Base-by-base conservation (phyloP, 129 eudicot species). In the Lactuca sativa region DNA sequence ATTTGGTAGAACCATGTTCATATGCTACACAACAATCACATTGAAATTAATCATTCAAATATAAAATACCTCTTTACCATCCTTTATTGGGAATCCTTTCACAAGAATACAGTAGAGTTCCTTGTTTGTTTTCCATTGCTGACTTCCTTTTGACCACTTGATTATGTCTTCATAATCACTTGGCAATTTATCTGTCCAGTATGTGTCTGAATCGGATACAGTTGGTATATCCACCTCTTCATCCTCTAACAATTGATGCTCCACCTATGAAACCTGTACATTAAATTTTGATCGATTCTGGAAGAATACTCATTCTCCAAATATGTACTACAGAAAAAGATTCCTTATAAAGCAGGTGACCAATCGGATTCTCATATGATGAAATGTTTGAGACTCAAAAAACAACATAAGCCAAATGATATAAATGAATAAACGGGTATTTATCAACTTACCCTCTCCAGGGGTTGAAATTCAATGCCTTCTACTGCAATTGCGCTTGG, bases 401-500 rank as follows among this genome's bases (percentile, higher is more conserved):
- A 25, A 25, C 30, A 25, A 25, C 30, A 25, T 25, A 25, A 25
- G 30, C 30, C 30, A 25, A 25, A 25, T 25, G 30, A 25, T 25
- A 25, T 25, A 25, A 25, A 25, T 25, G 30, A 25, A 25, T 25
- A 25, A 25, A 25, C 2, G 30, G 30, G 30, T 25, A 25, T 25
- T 25, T 25, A 25, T 25, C 30, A 25, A 3, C 61, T 18, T 56
- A 56, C 61, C 3, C 21, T 18, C 16, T 56, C 61, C n/a, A 56
- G 61, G 32, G 61, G 61, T 56, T 18, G 8, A 17, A 56, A 56
- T 7, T 56, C 61, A 4, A 56, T 56, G 61, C 61, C 61, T 15
- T 56, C 61, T 56, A 56, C 32, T 56, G 11, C 7, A 16, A 56
- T 12, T 16, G 1, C 4, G 18, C 21, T 25, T 25, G 30, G 11